These are phyloP conservation scores for Coniochaeta sp. DNA, from an alignment of 2,329 filamentous ascomycete species.

Conservation along the genomic window DNA sequence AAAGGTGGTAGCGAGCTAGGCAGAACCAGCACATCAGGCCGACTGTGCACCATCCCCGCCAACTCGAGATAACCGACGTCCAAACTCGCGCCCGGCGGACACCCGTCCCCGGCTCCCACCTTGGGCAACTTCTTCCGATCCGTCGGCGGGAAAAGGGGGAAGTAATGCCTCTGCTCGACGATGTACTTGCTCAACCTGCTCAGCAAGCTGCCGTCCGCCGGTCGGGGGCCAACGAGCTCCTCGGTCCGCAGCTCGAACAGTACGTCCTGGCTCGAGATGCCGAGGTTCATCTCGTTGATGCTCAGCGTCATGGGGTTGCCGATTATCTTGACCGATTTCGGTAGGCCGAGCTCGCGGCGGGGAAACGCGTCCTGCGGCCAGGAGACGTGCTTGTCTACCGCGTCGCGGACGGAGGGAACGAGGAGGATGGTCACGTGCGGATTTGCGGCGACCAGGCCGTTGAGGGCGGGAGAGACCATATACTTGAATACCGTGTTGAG, in stretches of 20 bases:
- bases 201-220: slow-evolving; percentile 53
- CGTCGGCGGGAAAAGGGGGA: slow-evolving; percentile 78
- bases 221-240: slow-evolving; percentile 56
- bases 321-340: slow-evolving; percentile 68
- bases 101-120: slow-evolving; percentile 50
- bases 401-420: slow-evolving; percentile 75
- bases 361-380: slow-evolving; percentile 66
- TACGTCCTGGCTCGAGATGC: slow-evolving; percentile 76
- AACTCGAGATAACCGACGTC: slow-evolving; percentile 82
- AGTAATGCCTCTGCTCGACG: slow-evolving; percentile 86
- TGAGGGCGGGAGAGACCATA: slow-evolving; percentile 67
- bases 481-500: slow-evolving; percentile 78
- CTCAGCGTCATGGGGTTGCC: slow-evolving; percentile 87
- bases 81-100: slow-evolving; percentile 67
- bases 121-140: slow-evolving; percentile 61
- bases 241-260: slow-evolving; percentile 75
- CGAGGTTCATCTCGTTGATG: slow-evolving; percentile 80
- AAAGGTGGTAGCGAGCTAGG: slow-evolving; percentile 82
- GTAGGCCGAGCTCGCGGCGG: slow-evolving; percentile 68
- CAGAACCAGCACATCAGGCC: slow-evolving; percentile 76
- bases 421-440: slow-evolving; percentile 77
- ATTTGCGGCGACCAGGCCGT: slow-evolving; percentile 61
- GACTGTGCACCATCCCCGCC: slow-evolving; percentile 81
- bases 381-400: slow-evolving; percentile 73
- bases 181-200: slow-evolving; percentile 69